phyloP scores from a whole-genome alignment of 192 early-diverging fungal species.

The Umbelopsis sp. region DNA sequence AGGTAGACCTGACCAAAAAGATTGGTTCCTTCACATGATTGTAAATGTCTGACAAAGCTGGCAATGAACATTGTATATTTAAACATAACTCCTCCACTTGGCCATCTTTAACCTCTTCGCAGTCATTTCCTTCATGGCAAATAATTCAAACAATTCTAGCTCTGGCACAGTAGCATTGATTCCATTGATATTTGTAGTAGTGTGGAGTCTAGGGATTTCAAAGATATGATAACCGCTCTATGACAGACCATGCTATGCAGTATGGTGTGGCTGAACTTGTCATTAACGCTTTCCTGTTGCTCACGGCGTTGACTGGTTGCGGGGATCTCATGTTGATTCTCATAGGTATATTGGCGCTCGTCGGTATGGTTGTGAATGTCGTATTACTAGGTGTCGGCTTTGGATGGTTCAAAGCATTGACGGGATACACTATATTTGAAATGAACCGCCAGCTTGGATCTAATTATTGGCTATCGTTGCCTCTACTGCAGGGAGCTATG shows the following conservation, averaged over 20 bases:
- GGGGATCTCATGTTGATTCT: neutral
- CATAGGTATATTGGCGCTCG: neutral
- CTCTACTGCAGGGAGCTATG: neutral
- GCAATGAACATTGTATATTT: too few relatives aligned
- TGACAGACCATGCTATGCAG: neutral
- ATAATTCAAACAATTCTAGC: too few relatives aligned
- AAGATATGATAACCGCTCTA: neutral
- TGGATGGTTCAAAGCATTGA: constrained; percentile 1
- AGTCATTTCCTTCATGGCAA: neutral
- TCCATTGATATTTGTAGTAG: neutral
- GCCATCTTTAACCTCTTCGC: too few relatives aligned
- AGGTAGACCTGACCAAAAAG: too few relatives aligned
- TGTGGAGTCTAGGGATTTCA: neutral
- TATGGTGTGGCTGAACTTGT: neutral
- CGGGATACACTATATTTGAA: constrained; percentile 13
- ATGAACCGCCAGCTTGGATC: neutral
- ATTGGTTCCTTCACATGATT: too few relatives aligned
- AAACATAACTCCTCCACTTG: too few relatives aligned
- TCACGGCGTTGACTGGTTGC: neutral
- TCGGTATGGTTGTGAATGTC: neutral
- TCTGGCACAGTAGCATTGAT: neutral
- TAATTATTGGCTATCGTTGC: neutral
- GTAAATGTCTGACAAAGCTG: too few relatives aligned
- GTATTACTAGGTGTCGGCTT: neutral
- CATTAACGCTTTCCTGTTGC: neutral